These are phyloP conservation scores for Solanum dulcamara DNA, from an alignment of 257 asterid species.

Conservation along the genomic window DNA sequence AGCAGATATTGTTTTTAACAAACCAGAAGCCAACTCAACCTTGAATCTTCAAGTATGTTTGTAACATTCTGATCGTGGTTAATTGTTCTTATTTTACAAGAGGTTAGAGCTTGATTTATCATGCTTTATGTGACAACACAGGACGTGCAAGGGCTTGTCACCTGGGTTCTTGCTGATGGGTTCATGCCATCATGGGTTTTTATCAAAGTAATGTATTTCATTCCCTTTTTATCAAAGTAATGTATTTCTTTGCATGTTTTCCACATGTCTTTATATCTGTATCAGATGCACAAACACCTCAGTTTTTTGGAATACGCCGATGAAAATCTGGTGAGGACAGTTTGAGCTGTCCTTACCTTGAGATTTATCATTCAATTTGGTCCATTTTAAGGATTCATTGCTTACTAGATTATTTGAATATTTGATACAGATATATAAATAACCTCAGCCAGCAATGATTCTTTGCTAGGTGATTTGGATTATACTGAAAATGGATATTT, in stretches of 20 bases:
- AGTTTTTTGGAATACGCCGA: neutral
- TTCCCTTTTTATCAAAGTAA: conserved; percentile 66
- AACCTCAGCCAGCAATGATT: neutral
- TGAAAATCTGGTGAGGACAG: neutral
- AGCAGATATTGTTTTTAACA: conserved; percentile 69
- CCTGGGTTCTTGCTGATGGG: conserved; percentile 96
- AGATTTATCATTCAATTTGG: neutral
- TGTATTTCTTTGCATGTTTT: neutral
- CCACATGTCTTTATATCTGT: neutral
- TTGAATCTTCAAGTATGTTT: conserved; percentile 58
- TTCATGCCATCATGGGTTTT: conserved; percentile 96
- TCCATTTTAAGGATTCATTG: neutral
- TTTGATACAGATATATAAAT: neutral
- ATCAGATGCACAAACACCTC: neutral
- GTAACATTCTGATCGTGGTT: neutral
- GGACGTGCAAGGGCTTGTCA: conserved; percentile 92
- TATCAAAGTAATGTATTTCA: conserved; percentile 50
- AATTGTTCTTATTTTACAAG: neutral
- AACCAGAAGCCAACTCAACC: conserved; percentile 55
- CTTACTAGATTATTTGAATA: neutral
- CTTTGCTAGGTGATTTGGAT: neutral
- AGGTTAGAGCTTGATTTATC: neutral
- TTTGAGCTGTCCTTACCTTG: neutral
- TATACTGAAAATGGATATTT: neutral
- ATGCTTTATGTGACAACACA: conserved; percentile 17